Evolutionary conservation across 768 basidiomycete species (phyloP).

Genomic region (Amanita pseudoporphyria): DNA sequence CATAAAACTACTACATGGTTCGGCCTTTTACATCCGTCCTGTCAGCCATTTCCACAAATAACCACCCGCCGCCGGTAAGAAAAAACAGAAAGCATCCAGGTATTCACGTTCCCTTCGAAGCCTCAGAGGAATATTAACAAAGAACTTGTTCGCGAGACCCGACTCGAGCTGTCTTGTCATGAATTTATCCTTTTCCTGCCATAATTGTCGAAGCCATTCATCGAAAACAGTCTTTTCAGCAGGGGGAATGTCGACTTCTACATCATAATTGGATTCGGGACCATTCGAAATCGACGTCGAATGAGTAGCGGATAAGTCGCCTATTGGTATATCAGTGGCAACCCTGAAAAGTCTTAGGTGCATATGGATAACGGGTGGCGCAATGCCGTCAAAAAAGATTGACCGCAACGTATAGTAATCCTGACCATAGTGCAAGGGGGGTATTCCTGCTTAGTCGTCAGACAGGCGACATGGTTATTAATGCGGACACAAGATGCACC

Average conservation of each 20-base stretch:
- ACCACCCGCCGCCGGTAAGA: conserved; percentile 44
- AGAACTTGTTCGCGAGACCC: conserved; percentile 25
- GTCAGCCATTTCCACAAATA: conserved; percentile 30
- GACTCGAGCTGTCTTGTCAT: conserved; percentile 55
- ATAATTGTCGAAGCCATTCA: conserved; percentile 70
- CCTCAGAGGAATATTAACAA: conserved; percentile 53
- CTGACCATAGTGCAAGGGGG: conserved; percentile 75
- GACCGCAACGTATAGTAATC: conserved; percentile 84
- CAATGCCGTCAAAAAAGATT: conserved; percentile 69
- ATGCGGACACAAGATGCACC: conserved; percentile 33
- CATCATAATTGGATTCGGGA: conserved; percentile 18
- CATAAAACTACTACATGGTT: neutral
- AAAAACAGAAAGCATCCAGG: conserved; percentile 62
- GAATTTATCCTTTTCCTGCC: conserved; percentile 77
- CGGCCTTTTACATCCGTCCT: neutral
- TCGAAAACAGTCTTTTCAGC: conserved; percentile 65
- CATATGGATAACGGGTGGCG: conserved; percentile 82
- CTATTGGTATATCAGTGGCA: conserved; percentile 56
- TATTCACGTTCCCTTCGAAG: conserved; percentile 46
- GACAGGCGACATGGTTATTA: conserved; percentile 3
- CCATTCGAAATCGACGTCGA: conserved; percentile 21
- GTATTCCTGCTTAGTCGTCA: conserved; percentile 45
- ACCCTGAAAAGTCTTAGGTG: conserved; percentile 79
- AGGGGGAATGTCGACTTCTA: conserved; percentile 42
- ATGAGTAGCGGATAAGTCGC: conserved; percentile 35